Evolutionary conservation across 768 basidiomycete species (phyloP).

Genomic region (Lenzites betulinus): DNA sequence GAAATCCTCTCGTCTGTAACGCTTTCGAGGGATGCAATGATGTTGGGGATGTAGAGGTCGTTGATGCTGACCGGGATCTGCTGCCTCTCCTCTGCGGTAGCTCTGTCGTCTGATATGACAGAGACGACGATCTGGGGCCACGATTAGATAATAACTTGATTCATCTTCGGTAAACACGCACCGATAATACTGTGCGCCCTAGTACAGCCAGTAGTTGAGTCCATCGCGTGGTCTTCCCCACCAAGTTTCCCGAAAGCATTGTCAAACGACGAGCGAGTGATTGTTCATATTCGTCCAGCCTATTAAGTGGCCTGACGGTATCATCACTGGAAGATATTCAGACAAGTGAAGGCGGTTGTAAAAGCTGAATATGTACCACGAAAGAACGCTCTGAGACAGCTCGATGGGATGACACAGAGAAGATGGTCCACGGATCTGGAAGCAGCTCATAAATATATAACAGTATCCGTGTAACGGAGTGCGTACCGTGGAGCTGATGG

Average conservation of each 20-base stretch:
- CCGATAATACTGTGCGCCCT: slow-evolving; percentile 12
- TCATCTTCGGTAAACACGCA: background rate
- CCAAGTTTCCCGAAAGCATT: background rate
- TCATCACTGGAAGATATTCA: slow-evolving; percentile 1
- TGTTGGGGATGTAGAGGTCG: background rate
- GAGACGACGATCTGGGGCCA: slow-evolving; percentile 4
- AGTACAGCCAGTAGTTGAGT: slow-evolving; percentile 6
- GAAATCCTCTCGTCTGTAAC: slow-evolving; percentile 7
- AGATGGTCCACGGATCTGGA: slow-evolving; percentile 22
- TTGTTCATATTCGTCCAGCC: slow-evolving; percentile 10
- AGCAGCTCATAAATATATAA: background rate
- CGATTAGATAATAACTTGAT: background rate
- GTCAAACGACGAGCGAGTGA: slow-evolving; percentile 18
- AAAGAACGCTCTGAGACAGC: slow-evolving; percentile 15
- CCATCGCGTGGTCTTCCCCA: background rate
- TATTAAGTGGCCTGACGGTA: slow-evolving; percentile 1
- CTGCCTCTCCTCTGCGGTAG: too few relatives aligned
- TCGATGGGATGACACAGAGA: slow-evolving; percentile 22
- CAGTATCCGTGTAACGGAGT: background rate
- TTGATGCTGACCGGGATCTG: background rate
- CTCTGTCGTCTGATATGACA: background rate
- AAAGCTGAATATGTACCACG: slow-evolving; percentile 18
- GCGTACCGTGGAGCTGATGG: slow-evolving; percentile 7
- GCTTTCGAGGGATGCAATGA: slow-evolving; percentile 1
- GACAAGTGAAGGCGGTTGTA: background rate